Evolutionary conservation across 257 asterid genomes (phyloP), one percentile per base, ranked within the genome.

Genomic region (Gardenia jasminoides): DNA sequence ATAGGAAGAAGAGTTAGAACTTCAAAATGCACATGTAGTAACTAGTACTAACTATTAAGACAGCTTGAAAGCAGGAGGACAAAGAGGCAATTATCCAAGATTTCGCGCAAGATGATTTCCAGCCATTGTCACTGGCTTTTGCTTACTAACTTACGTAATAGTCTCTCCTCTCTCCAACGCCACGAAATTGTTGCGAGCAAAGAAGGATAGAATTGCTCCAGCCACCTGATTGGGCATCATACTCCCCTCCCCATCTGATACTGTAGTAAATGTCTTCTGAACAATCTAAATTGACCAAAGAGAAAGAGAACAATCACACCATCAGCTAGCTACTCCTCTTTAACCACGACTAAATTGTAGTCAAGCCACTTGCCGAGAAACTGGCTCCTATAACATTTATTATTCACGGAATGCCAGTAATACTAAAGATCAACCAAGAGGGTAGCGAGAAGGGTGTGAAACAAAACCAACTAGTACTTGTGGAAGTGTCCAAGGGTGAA

Each of bases 91-190:
- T 52, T 52, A 52, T 15, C 4, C 59, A 52, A 52, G 56, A 15
- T 17, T 50, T 17, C 56, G 5, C 15, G 56, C 20, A 12, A 50
- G 20, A 20, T 17, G 59, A 52, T 52, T 2, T 36, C 41, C 4
- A 36, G 41, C 41, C 41, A 36, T 36, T 36, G 41, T 36, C 41
- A 36, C 41, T 36, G 41, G 41, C 6, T 54, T 16, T 54, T 10
- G 61, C 10, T 19, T 17, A n/a, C n/a, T 54, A 75, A 80, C 98
- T 85, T 86, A 95, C 99, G 92, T 90, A 71, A 95, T 90, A 13
- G 94, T 91, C 84, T 95, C 99, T 76, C 98, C 98, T 87, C 93
- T 85, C 70, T 92, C 94, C 13, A 87, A 70, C 68, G 93, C 98
- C 58, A 78, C 77, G 82, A 95, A 95, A 82, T 91, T 95, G 86